These are phyloP conservation scores for Cyberlindnera sargentensis DNA, from an alignment of 805 yeast species.

Conservation along the genomic window DNA sequence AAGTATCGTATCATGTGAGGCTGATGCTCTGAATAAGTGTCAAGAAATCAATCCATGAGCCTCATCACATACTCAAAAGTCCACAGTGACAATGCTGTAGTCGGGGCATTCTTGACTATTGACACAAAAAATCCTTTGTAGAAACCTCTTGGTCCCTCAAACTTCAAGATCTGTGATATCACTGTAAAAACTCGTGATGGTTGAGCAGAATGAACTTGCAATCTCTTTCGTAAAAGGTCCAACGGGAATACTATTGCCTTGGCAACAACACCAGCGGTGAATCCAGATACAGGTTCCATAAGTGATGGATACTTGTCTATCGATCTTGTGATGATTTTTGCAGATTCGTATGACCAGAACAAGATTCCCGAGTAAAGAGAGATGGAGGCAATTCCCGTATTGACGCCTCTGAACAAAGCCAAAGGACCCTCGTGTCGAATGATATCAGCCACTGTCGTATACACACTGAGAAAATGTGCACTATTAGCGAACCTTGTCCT, in stretches of 20 bases:
- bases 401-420: slow-evolving; percentile 45
- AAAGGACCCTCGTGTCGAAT: slow-evolving; percentile 33
- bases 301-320: slow-evolving; percentile 10
- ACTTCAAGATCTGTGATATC: slow-evolving; percentile 32
- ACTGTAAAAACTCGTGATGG: not conserved
- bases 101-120: slow-evolving; percentile 73
- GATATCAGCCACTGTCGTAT: slow-evolving; percentile 27
- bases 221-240: slow-evolving; percentile 72
- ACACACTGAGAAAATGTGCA: slow-evolving; percentile 17
- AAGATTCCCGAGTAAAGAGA: slow-evolving; percentile 68
- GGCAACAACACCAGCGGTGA: slow-evolving; percentile 68
- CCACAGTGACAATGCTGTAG: slow-evolving; percentile 58
- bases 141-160: slow-evolving; percentile 61
- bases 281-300: slow-evolving; percentile 55
- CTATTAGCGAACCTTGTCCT: slow-evolving; percentile 82
- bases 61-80: slow-evolving; percentile 31
- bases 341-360: slow-evolving; percentile 59
- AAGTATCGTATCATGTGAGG: too few relatives aligned
- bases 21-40: too few relatives aligned
- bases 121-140: slow-evolving; percentile 73
- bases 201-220: slow-evolving; percentile 48
- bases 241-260: slow-evolving; percentile 78
- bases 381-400: slow-evolving; percentile 50
- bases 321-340: slow-evolving; percentile 10
- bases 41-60: not conserved